Conservation (phyloP, 2,329 filamentous ascomycete genomes). For the Scytalidium sp. region DNA sequence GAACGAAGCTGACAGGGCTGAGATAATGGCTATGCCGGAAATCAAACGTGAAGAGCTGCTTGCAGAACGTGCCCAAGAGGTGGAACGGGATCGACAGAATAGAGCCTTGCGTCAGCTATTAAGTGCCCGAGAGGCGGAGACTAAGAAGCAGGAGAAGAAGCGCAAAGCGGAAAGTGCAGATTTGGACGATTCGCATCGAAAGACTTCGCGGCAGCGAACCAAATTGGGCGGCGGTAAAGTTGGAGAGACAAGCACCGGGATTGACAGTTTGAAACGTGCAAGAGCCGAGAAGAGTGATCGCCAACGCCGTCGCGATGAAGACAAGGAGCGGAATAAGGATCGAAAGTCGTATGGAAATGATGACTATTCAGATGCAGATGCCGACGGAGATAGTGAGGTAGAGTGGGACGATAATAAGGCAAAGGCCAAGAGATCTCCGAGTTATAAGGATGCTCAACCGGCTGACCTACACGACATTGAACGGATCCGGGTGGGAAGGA, state of each 20-base stretch:
- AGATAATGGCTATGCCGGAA: slow-evolving; percentile 84
- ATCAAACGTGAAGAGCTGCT: slow-evolving; percentile 88
- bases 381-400: slow-evolving; percentile 73
- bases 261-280: slow-evolving; percentile 65
- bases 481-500: slow-evolving; percentile 77
- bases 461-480: slow-evolving; percentile 80
- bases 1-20: slow-evolving; percentile 68
- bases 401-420: slow-evolving; percentile 65
- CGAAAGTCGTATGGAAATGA: slow-evolving; percentile 43
- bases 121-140: slow-evolving; percentile 61
- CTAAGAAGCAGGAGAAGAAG: slow-evolving; percentile 56
- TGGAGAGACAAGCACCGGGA: slow-evolving; percentile 66
- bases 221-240: slow-evolving; percentile 63
- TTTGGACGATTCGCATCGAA: slow-evolving; percentile 72
- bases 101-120: slow-evolving; percentile 76
- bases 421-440: slow-evolving; percentile 43
- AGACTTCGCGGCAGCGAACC: slow-evolving; percentile 70
- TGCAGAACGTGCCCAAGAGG: slow-evolving; percentile 79
- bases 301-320: slow-evolving; percentile 60
- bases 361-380: slow-evolving; percentile 56
- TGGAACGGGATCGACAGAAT: slow-evolving; percentile 80
- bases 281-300: slow-evolving; percentile 64
- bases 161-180: slow-evolving; percentile 79
- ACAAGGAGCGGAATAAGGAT: slow-evolving; percentile 51
- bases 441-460: slow-evolving; percentile 54